Percentiles rank a stretch among this genome's conserved stretches.
phyloP scores from a whole-genome alignment of 352 stramenopile species.

The Globisporangium nagaii region DNA sequence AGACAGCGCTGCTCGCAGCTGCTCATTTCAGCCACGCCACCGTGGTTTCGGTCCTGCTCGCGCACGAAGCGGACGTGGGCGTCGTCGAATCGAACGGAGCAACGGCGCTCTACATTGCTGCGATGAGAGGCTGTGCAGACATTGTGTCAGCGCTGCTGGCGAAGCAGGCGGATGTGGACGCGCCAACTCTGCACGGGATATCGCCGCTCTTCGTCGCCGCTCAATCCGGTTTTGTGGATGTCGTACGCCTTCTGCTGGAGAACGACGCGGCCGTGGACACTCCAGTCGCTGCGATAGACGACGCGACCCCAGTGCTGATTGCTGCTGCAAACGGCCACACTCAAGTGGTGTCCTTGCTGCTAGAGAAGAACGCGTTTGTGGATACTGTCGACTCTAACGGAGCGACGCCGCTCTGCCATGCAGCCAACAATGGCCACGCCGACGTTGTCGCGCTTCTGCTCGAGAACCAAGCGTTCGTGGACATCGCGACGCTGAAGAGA shows the following conservation, averaged over 20 bases:
- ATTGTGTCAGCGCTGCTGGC: not conserved
- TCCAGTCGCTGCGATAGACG: not conserved
- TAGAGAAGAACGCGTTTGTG: no score
- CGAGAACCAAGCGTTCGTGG: no score
- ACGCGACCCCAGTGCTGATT: not conserved
- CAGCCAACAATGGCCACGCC: not conserved
- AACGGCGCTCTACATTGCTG: not conserved
- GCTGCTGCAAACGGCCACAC: no score
- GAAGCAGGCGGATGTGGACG: not conserved
- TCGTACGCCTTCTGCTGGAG: not conserved
- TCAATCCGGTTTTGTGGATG: not conserved
- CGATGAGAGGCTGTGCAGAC: not conserved
- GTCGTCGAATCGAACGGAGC: not conserved
- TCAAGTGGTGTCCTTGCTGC: no score
- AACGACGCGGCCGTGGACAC: not conserved
- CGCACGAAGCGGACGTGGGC: not conserved
- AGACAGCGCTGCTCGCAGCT: not conserved
- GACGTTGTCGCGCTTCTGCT: not conserved
- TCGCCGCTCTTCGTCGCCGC: not conserved
- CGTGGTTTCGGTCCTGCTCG: not conserved
- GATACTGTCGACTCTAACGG: no score
- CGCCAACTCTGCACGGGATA: not conserved
- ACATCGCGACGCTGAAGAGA: not conserved
- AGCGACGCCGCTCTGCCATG: no score
- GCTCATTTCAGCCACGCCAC: not conserved